Percentiles rank a stretch among this genome's conserved stretches.
Evolutionary conservation across 352 stramenopile genomes (phyloP).

Genomic region (Pythium myriotylum): DNA sequence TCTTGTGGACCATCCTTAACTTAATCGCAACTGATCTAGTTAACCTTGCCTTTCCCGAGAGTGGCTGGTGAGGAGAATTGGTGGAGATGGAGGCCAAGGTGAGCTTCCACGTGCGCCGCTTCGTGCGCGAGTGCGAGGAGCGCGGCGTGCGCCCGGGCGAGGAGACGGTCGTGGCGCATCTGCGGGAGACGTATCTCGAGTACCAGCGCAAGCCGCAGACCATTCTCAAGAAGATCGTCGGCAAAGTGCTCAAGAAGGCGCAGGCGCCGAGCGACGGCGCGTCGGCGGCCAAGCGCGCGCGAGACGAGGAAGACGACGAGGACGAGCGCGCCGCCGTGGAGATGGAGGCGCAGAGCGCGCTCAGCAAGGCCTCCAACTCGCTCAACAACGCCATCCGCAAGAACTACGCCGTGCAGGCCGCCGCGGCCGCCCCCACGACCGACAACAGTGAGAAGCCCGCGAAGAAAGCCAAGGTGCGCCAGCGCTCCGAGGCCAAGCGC

Average conservation of each 20-base stretch:
- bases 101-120: slow-evolving; percentile 85
- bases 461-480: slow-evolving; percentile 77
- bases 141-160: slow-evolving; percentile 56
- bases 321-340: slow-evolving; percentile 62
- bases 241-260: slow-evolving; percentile 74
- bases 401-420: slow-evolving; percentile 55
- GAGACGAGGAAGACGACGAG: slow-evolving; percentile 60
- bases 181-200: slow-evolving; percentile 80
- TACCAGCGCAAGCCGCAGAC: slow-evolving; percentile 84
- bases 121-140: slow-evolving; percentile 82
- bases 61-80: slow-evolving; percentile 12
- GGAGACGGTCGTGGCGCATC: slow-evolving; percentile 57
- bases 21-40: too few species aligned
- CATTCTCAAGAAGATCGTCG: slow-evolving; percentile 65
- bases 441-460: slow-evolving; percentile 37
- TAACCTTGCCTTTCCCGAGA: too few species aligned
- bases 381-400: slow-evolving; percentile 82
- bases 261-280: slow-evolving; percentile 19
- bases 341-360: slow-evolving; percentile 45
- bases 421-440: slow-evolving; percentile 1
- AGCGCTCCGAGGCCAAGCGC: slow-evolving; percentile 31
- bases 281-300: slow-evolving; percentile 63
- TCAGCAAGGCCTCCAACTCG: slow-evolving; percentile 45
- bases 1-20: too few species aligned
- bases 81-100: slow-evolving; percentile 81